Conservation (phyloP, 2,329 filamentous ascomycete genomes). For the Aspergillus latus region DNA sequence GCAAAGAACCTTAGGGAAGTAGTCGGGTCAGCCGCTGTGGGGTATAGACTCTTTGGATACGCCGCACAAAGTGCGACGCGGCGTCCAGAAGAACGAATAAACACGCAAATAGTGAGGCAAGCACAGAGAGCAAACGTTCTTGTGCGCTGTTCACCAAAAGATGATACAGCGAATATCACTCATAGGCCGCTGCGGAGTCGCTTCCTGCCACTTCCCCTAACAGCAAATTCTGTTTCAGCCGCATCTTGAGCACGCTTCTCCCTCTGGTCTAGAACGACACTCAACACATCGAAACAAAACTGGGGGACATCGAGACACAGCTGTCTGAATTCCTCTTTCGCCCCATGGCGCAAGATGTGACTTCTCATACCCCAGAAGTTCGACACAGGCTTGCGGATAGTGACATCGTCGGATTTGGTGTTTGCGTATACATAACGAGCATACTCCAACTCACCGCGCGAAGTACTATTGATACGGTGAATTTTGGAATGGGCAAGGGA, state of each 20-base stretch:
- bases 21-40: not conserved
- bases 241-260: slow-evolving; percentile 43
- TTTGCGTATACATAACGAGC: slow-evolving; percentile 86
- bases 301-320: slow-evolving; percentile 88
- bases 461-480: slow-evolving; percentile 83
- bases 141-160: no score
- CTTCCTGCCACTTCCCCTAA: slow-evolving; percentile 42
- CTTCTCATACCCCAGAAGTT: slow-evolving; percentile 83
- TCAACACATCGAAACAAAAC: slow-evolving; percentile 90
- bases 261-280: slow-evolving; percentile 49
- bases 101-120: not conserved
- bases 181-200: slow-evolving; percentile 34
- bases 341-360: slow-evolving; percentile 80
- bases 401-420: slow-evolving; percentile 66
- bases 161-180: slow-evolving; percentile 11
- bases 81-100: not conserved
- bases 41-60: not conserved
- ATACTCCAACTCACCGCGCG: slow-evolving; percentile 86
- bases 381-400: slow-evolving; percentile 79
- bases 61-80: not conserved
- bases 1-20: not conserved
- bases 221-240: slow-evolving; percentile 35
- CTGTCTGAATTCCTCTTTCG: slow-evolving; percentile 77
- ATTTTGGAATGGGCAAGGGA: slow-evolving; percentile 83
- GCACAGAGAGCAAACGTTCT: not conserved